A percentile compares a stretch with the other conserved stretches of the same genome.
These are phyloP conservation scores for Tulasnella sp. DNA, from an alignment of 768 basidiomycete genomes.

Conservation along the genomic window DNA sequence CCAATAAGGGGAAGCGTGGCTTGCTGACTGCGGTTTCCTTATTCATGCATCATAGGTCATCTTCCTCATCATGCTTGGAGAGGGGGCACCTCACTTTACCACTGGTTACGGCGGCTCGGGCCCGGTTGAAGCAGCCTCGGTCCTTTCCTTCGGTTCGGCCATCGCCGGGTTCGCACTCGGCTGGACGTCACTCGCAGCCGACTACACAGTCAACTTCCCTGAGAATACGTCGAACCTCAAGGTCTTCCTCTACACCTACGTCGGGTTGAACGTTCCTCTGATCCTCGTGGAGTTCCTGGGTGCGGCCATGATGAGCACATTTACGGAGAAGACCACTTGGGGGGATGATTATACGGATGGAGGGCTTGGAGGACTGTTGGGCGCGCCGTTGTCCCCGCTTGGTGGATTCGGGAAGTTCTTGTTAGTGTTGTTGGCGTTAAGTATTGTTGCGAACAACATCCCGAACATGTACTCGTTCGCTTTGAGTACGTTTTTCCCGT, in stretches of 20 bases:
- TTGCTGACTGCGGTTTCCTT: no score
- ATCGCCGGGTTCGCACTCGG: conserved; percentile 37
- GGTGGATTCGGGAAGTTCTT: conserved; percentile 35
- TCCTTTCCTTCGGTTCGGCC: conserved; percentile 41
- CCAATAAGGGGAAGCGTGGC: neutral
- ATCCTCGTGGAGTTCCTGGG: conserved; percentile 28
- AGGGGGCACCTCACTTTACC: conserved; percentile 32
- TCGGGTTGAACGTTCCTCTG: conserved; percentile 41
- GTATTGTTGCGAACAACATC: conserved; percentile 31
- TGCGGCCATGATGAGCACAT: conserved; percentile 29
- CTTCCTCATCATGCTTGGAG: neutral
- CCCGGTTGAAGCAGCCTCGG: conserved; percentile 35
- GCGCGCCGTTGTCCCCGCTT: conserved; percentile 37
- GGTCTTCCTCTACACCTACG: conserved; percentile 41
- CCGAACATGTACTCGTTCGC: conserved; percentile 38
- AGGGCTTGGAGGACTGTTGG: conserved; percentile 36
- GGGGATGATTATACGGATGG: conserved; percentile 32
- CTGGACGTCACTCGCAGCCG: conserved; percentile 43
- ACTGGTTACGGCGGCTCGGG: conserved; percentile 49
- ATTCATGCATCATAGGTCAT: no score
- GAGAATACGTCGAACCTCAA: conserved; percentile 33
- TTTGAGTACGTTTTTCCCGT: conserved; percentile 23
- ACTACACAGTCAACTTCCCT: conserved; percentile 44
- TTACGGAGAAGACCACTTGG: conserved; percentile 27
- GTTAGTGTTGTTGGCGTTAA: conserved; percentile 34